These are phyloP conservation scores for Fraxinus platypoda DNA, from an alignment of 305 asterid species.

Conservation along the genomic window DNA sequence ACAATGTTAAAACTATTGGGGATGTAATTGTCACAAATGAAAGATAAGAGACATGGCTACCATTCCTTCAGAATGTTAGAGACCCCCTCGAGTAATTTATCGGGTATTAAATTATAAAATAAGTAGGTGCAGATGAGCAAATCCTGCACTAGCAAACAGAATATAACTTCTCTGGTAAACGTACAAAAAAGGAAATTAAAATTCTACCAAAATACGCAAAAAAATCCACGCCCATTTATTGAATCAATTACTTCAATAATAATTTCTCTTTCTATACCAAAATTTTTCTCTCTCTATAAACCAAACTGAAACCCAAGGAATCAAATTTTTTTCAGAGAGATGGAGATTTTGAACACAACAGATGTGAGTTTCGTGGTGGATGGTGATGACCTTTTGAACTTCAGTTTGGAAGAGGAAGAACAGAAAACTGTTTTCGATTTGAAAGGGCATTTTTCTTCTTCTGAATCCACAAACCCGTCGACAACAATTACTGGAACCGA, in stretches of 20 bases:
- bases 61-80: background rate
- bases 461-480: conserved; percentile 25
- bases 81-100: background rate
- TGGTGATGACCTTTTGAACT: conserved; percentile 67
- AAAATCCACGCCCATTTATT: background rate
- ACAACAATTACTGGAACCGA: conserved; percentile 29
- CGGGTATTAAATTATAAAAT: too few species aligned
- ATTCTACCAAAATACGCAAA: background rate
- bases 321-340: background rate
- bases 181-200: conserved; percentile 3
- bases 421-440: conserved; percentile 13
- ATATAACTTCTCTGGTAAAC: background rate
- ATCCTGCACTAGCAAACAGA: conserved; percentile 3
- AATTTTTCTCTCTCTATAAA: conserved; percentile 5
- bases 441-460: conserved; percentile 31
- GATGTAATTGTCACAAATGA: background rate
- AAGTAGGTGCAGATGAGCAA: background rate
- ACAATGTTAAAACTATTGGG: background rate
- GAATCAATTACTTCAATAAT: background rate
- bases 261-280: background rate
- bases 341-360: conserved; percentile 30
- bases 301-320: conserved; percentile 19
- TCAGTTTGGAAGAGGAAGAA: conserved; percentile 44
- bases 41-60: background rate
- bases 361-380: conserved; percentile 44